phyloP scores from a whole-genome alignment of 1,139 yeast genomes.

The Citeromyces siamensis region DNA sequence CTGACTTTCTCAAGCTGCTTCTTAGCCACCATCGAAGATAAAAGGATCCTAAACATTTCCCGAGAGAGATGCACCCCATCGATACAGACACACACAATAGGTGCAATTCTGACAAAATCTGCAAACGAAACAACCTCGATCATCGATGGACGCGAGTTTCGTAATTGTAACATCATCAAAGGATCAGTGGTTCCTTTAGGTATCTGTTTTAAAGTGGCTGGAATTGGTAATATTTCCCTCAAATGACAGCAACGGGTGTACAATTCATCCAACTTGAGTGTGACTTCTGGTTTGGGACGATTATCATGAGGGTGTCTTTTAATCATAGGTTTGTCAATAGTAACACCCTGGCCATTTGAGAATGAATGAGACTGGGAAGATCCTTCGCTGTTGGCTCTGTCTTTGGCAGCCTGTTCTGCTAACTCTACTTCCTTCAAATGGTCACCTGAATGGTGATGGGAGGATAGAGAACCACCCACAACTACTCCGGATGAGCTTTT shows the following conservation, averaged over 20 bases:
- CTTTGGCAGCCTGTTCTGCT: slow-evolving; percentile 7
- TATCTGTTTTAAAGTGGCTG: slow-evolving; percentile 74
- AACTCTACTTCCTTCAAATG: slow-evolving; percentile 8
- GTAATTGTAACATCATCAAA: slow-evolving; percentile 45
- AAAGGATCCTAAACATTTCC: slow-evolving; percentile 51
- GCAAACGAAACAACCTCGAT: slow-evolving; percentile 65
- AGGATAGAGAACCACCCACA: slow-evolving; percentile 52
- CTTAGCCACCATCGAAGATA: slow-evolving; percentile 50
- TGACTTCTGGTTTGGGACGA: slow-evolving; percentile 38
- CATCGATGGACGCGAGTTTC: slow-evolving; percentile 65
- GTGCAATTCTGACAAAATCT: slow-evolving; percentile 65
- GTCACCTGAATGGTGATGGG: slow-evolving; percentile 8
- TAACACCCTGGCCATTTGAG: slow-evolving; percentile 15
- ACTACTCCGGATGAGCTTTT: slow-evolving; percentile 51
- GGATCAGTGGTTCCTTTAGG: slow-evolving; percentile 63
- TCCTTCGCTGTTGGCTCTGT: slow-evolving; percentile 4
- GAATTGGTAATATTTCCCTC: slow-evolving; percentile 85
- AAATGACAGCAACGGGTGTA: slow-evolving; percentile 91
- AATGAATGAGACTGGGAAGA: slow-evolving; percentile 6
- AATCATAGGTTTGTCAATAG: slow-evolving; percentile 39
- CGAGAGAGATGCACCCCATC: slow-evolving; percentile 58
- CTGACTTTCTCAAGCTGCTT: slow-evolving; percentile 54
- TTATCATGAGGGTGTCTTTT: slow-evolving; percentile 20
- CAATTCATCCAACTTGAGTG: slow-evolving; percentile 42
- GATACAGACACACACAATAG: slow-evolving; percentile 51